phyloP scores from a whole-genome alignment of 371 early-diverging fungal genomes.

The Synchytrium microbalum region DNA sequence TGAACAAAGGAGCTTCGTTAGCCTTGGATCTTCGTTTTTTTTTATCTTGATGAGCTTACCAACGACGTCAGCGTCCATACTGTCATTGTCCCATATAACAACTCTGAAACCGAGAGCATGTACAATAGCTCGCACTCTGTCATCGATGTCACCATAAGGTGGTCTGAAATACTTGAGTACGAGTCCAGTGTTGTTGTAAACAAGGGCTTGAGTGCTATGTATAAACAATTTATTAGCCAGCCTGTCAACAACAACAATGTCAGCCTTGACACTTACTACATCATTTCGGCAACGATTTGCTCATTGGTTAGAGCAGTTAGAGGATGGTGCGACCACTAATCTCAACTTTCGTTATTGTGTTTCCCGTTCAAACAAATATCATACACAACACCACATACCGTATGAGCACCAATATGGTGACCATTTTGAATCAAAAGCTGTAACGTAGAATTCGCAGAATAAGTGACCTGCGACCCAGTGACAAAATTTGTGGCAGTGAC shows the following conservation, averaged over 20 bases:
- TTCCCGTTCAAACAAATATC: too few species aligned
- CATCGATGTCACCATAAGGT: conserved; percentile 46
- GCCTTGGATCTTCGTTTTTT: too few species aligned
- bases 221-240: too few species aligned
- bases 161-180: conserved; percentile 39
- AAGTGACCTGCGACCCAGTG: neutral
- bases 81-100: neutral
- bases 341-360: too few species aligned
- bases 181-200: conserved; percentile 24
- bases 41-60: too few species aligned
- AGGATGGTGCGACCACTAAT: too few species aligned
- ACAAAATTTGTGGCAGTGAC: neutral
- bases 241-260: too few species aligned
- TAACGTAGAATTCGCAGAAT: neutral
- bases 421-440: conserved; percentile 4
- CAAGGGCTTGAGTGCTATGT: conserved; percentile 42
- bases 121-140: conserved; percentile 32
- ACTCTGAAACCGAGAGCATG: conserved; percentile 20
- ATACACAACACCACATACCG: too few species aligned
- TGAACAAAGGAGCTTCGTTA: too few species aligned
- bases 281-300: conserved; percentile 60
- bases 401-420: conserved; percentile 35
- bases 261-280: conserved; percentile 51
- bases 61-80: neutral
- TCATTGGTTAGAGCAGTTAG: conserved; percentile 40